A percentile compares a stretch with the other conserved stretches of the same genome.
Evolutionary conservation across 306 rosid species (phyloP).

Genomic region (Acacia melanoxylon): DNA sequence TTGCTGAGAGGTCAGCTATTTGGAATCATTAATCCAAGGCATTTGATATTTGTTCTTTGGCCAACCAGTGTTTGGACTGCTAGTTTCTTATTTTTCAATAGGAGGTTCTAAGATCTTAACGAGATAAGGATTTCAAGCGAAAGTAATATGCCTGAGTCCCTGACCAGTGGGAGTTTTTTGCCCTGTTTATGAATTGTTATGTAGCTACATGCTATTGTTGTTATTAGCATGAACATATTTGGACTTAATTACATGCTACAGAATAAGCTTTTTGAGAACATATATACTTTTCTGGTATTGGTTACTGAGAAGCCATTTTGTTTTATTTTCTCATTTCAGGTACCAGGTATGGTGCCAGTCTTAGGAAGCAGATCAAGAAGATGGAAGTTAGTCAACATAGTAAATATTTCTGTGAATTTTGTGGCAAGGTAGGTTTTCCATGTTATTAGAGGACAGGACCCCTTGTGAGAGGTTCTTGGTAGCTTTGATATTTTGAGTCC

Average conservation of each 20-base stretch:
- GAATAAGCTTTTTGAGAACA: neutral
- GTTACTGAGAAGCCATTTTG: neutral
- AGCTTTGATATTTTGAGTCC: neutral
- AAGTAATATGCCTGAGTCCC: neutral
- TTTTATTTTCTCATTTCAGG: constrained; percentile 41
- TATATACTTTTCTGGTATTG: neutral
- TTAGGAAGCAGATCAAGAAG: constrained; percentile 92
- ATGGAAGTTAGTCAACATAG: constrained; percentile 97
- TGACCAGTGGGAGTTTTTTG: neutral
- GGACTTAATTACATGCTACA: neutral
- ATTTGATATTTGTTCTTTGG: neutral
- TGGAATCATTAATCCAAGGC: neutral
- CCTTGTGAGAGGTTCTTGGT: neutral
- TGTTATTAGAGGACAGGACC: neutral
- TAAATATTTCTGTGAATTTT: constrained; percentile 85
- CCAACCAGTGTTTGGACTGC: no score
- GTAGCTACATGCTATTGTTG: neutral
- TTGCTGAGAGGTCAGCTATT: neutral
- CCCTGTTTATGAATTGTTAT: neutral
- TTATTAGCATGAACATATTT: neutral
- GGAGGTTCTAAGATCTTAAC: neutral
- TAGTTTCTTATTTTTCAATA: neutral
- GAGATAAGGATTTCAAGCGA: neutral
- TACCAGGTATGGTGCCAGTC: constrained; percentile 90
- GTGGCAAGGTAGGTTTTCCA: constrained; percentile 65